These are phyloP conservation scores for Alternaria sp. DNA, from an alignment of 2,329 filamentous ascomycete genomes.

Conservation along the genomic window DNA sequence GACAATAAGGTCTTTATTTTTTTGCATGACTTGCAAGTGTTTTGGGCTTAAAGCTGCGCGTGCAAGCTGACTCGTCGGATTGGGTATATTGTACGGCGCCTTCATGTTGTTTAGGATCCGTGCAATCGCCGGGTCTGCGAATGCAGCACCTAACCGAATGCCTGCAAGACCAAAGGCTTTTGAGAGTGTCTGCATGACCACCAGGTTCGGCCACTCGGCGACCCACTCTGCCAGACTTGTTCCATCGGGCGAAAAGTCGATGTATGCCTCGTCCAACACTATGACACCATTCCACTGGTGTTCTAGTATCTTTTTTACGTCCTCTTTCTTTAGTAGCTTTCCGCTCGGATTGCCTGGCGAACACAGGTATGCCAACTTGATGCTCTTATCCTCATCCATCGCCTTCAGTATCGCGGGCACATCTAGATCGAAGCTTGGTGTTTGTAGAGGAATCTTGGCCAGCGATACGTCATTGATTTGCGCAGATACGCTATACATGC, in stretches of 20 bases:
- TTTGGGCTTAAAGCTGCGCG: conserved; percentile 71
- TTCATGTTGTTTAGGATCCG: conserved; percentile 88
- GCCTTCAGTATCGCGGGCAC: conserved; percentile 72
- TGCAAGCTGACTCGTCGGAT: conserved; percentile 83
- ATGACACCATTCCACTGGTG: conserved; percentile 97
- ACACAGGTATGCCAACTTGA: conserved; percentile 93
- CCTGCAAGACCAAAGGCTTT: conserved; percentile 97
- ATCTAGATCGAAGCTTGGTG: conserved; percentile 75
- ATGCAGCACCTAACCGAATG: conserved; percentile 87
- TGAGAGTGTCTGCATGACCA: conserved; percentile 98
- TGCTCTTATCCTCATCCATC: conserved; percentile 68
- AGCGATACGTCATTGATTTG: conserved; percentile 91
- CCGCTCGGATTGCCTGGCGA: conserved; percentile 96
- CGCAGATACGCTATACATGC: conserved; percentile 96
- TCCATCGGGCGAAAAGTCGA: conserved; percentile 85
- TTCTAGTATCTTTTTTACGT: conserved; percentile 76
- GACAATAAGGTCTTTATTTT: conserved; percentile 74
- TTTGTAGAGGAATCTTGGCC: conserved; percentile 83
- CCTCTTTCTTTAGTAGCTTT: conserved; percentile 75
- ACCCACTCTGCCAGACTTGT: conserved; percentile 91
- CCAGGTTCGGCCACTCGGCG: conserved; percentile 89
- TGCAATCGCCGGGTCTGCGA: conserved; percentile 78
- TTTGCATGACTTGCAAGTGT: conserved; percentile 77
- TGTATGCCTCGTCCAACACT: conserved; percentile 93
- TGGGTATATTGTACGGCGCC: conserved; percentile 94